Evolutionary conservation across 805 yeast genomes (phyloP), one percentile per base, ranked within the genome.

Genomic region (Yarrowia sp.): DNA sequence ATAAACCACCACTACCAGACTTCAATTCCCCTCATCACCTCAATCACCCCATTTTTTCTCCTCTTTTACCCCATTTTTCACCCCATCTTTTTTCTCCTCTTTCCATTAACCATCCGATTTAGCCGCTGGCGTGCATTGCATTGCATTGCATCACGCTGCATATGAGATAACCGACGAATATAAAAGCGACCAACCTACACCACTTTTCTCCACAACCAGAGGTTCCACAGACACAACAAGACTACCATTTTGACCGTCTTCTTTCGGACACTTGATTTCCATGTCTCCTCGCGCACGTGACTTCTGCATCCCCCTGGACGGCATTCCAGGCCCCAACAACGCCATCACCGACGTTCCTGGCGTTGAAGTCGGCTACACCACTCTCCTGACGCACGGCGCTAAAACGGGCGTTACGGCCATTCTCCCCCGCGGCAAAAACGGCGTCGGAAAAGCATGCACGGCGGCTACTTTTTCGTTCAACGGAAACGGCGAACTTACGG

Each of bases 301-400:
- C 42, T 16, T 35, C 35, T 32, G 16, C 16, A 45, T 59, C 12
- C 65, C 65, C 2, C 35, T 59, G 8, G 65, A 59, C 35, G 65
- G 65, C 10, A 16, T 8, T 1, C 41, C 65, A 5, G 65, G 65
- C 49, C 5, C 3, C 0, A 9, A 35, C 65, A 45, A 59, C 19
- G 50, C 65, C 65, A 59, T 59, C 52, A 59, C 65, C 5, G 65
- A 59, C 42, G 65, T 59, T 7, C 52, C 52, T 2, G 65, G 65
- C 2, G 65, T 59, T 8, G 35, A 45, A 9, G 65, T 59, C 4
- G 65, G 65, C 3, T 59, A 35, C 52, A 43, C 65, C 1, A 59
- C 65, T 4, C 50, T 59, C 9, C 35, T 8, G 40, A 35, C 4
- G 4, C 15, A 42, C 19, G 52, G 52, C 42, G 52, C 65, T 8